These are phyloP conservation scores for Pyrrhoderma noxium DNA, from an alignment of 1,284 basidiomycete species.

Conservation along the genomic window DNA sequence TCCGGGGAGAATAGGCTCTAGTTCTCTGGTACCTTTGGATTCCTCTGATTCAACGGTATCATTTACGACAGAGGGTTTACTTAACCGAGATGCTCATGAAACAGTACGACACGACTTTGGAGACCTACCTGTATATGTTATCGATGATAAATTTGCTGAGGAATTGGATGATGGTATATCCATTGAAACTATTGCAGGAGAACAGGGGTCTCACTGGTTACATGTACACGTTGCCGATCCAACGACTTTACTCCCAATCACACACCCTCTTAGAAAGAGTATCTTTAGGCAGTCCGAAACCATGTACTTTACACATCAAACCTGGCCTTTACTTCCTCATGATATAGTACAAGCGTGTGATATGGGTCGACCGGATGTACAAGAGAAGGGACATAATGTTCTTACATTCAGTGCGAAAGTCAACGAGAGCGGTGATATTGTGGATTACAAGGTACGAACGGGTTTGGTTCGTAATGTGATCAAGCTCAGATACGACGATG, in stretches of 20 bases:
- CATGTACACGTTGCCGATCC: conserved; percentile 96
- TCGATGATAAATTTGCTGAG: conserved; percentile 76
- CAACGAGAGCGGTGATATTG: conserved; percentile 53
- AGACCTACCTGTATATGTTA: conserved; percentile 75
- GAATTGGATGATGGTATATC: conserved; percentile 97
- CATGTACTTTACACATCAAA: conserved; percentile 59
- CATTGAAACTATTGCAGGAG: conserved; percentile 53
- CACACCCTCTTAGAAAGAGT: conserved; percentile 48
- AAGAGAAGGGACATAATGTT: conserved; percentile 40
- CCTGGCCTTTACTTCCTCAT: conserved; percentile 64
- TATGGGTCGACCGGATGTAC: conserved; percentile 51
- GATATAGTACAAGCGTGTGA: conserved; percentile 34
- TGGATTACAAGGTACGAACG: conserved; percentile 65
- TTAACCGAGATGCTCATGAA: conserved; percentile 52
- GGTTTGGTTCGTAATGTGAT: conserved; percentile 68
- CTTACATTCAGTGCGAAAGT: conserved; percentile 82
- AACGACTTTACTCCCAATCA: conserved; percentile 69
- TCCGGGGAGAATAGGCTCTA: neutral
- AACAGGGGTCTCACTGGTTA: conserved; percentile 67
- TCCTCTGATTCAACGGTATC: neutral
- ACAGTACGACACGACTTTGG: conserved; percentile 82
- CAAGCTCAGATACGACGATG: conserved; percentile 61
- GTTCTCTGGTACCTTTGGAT: neutral
- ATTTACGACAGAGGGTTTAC: conserved; percentile 1
- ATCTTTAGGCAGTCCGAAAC: conserved; percentile 49